Conservation (phyloP, 805 yeast species). For the Lipomyces japonicus region DNA sequence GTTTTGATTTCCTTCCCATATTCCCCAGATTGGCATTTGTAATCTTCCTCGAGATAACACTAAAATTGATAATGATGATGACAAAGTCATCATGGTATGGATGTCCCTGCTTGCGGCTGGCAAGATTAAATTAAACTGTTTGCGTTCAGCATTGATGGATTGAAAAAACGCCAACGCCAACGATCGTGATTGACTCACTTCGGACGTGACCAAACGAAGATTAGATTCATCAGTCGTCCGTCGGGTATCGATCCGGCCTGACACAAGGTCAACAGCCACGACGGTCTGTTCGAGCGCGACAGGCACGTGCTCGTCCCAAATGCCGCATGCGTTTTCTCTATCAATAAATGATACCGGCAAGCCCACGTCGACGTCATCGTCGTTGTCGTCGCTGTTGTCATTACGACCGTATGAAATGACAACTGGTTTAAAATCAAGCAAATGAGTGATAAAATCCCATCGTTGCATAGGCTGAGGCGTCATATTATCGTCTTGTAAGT, state of each 20-base stretch:
- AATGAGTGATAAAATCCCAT: slow-evolving; percentile 33
- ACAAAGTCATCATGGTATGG: no score
- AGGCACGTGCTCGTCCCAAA: slow-evolving; percentile 31
- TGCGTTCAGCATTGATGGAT: no score
- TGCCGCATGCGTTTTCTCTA: slow-evolving; percentile 17
- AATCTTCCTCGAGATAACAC: slow-evolving; percentile 17
- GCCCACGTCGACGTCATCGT: slow-evolving; percentile 34
- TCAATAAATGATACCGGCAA: slow-evolving; percentile 27
- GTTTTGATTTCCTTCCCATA: slow-evolving; percentile 12
- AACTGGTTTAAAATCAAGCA: slow-evolving; percentile 37
- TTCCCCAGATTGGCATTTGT: slow-evolving; percentile 16
- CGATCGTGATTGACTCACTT: no score
- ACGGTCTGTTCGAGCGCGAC: slow-evolving; percentile 37
- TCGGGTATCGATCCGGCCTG: no score
- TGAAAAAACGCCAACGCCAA: no score
- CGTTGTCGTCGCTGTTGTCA: slow-evolving; percentile 26
- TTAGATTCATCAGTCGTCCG: no score
- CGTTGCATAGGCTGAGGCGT: background rate
- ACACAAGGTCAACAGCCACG: slow-evolving; percentile 31
- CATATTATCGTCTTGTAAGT: background rate
- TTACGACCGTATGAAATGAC: slow-evolving; percentile 29
- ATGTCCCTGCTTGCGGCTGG: no score
- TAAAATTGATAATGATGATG: no score
- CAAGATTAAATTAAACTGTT: no score
- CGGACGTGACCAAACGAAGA: no score